phyloP scores from a whole-genome alignment of 345 rosid species.

The Corchorus capsularis region DNA sequence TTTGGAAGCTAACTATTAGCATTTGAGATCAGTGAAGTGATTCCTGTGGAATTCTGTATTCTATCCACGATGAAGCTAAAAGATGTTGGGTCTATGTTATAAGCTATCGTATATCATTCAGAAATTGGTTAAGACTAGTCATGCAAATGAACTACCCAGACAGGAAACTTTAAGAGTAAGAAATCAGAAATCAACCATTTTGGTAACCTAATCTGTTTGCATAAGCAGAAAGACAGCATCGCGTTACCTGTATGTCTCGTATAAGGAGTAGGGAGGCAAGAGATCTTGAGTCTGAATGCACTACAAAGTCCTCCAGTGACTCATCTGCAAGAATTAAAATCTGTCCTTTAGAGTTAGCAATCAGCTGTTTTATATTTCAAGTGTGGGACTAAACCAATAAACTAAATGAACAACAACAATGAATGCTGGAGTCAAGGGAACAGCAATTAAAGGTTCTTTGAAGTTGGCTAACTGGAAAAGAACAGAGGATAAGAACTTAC shows the following conservation, averaged over 20 bases:
- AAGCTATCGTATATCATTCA: neutral
- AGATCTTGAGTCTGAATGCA: constrained; percentile 92
- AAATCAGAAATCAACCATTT: neutral
- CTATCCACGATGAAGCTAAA: neutral
- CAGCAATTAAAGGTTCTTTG: neutral
- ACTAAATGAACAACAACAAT: neutral
- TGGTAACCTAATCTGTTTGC: neutral
- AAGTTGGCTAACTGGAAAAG: neutral
- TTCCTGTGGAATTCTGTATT: neutral
- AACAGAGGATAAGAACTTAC: constrained; percentile 48
- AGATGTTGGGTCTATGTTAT: neutral
- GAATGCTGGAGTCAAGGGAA: neutral
- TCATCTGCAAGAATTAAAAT: constrained; percentile 98
- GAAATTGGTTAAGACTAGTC: neutral
- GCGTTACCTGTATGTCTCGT: constrained; percentile 83
- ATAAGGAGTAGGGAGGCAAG: constrained; percentile 96
- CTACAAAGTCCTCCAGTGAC: constrained; percentile 86
- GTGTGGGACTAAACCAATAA: neutral
- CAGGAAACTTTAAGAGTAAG: neutral
- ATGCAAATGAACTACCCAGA: neutral
- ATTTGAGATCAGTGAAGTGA: neutral
- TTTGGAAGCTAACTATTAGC: neutral
- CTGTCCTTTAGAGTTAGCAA: constrained; percentile 68
- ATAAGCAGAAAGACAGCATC: constrained; percentile 3
- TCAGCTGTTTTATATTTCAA: constrained; percentile 8